These are phyloP conservation scores for Plasmodium blacklocki DNA, from an alignment of 169 alveolate species.

Conservation along the genomic window DNA sequence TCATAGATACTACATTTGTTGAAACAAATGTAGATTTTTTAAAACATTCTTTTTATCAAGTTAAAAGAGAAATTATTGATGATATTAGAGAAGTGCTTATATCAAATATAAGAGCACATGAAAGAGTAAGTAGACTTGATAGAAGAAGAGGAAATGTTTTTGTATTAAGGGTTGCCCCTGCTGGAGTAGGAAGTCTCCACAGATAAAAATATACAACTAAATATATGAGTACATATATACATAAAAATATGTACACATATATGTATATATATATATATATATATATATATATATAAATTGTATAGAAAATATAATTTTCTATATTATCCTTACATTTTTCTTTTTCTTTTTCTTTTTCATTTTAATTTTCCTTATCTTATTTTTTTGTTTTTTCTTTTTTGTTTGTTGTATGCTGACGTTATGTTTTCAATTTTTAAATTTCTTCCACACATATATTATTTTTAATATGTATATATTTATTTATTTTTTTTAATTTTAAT, in stretches of 20 bases:
- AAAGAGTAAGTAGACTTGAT: slow-evolving; percentile 89
- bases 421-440: neutral
- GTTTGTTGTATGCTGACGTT: neutral
- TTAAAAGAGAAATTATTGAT: slow-evolving; percentile 91
- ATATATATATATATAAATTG: neutral
- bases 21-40: slow-evolving; percentile 90
- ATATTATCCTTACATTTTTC: neutral
- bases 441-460: neutral
- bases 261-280: neutral
- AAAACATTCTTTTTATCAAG: slow-evolving; percentile 90
- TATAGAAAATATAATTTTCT: neutral
- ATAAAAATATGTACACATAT: neutral
- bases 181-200: slow-evolving; percentile 78
- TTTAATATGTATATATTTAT: neutral
- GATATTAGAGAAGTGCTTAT: slow-evolving; percentile 90
- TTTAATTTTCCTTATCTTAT: neutral
- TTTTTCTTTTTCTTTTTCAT: neutral
- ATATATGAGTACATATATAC: neutral
- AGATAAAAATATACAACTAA: slow-evolving; percentile 2
- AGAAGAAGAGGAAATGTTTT: slow-evolving; percentile 91
- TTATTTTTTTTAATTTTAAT: neutral
- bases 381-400: slow-evolving; percentile 3
- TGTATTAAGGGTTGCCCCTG: slow-evolving; percentile 90
- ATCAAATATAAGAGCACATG: slow-evolving; percentile 88
- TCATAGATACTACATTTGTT: slow-evolving; percentile 91